A percentile compares a stretch with the other conserved stretches of the same genome.
Evolutionary conservation across 2,329 filamentous ascomycete species (phyloP).

Genomic region (Apiospora sp.): DNA sequence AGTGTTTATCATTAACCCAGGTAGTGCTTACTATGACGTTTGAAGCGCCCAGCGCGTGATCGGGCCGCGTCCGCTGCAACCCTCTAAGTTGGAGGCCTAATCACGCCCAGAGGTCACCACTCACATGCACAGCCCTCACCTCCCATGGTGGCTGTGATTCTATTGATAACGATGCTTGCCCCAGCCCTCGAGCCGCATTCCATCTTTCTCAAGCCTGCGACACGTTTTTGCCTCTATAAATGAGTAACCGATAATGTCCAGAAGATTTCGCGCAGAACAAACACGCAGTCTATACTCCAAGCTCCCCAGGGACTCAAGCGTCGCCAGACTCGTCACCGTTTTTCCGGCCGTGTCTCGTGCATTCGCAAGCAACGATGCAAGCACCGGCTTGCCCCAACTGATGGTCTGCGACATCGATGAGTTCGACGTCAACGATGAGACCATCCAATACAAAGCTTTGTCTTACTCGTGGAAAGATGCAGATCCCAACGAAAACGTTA

Average conservation of each 20-base stretch:
- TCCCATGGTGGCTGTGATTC: neutral
- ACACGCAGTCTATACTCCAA: slow-evolving; percentile 23
- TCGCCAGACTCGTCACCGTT: slow-evolving; percentile 29
- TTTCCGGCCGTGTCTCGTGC: slow-evolving; percentile 1
- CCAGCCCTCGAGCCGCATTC: neutral
- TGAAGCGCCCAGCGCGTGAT: neutral
- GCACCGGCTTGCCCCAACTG: neutral
- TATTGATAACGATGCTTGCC: neutral
- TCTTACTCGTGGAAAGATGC: slow-evolving; percentile 33
- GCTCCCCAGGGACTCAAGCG: neutral
- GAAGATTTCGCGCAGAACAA: slow-evolving; percentile 6
- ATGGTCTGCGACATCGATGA: slow-evolving; percentile 29
- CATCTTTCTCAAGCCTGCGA: neutral
- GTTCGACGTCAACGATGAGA: slow-evolving; percentile 25
- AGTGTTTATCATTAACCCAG: neutral
- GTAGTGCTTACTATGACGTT: neutral
- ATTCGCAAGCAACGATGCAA: neutral
- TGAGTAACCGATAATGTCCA: neutral
- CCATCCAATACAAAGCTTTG: slow-evolving; percentile 30
- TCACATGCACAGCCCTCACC: neutral
- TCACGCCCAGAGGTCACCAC: neutral
- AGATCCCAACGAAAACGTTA: slow-evolving; percentile 22
- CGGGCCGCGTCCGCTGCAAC: neutral
- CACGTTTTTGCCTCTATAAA: too few species aligned
- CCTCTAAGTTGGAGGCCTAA: neutral